phyloP scores from a whole-genome alignment of 345 rosid genomes.

The Eucalyptus sp. region DNA sequence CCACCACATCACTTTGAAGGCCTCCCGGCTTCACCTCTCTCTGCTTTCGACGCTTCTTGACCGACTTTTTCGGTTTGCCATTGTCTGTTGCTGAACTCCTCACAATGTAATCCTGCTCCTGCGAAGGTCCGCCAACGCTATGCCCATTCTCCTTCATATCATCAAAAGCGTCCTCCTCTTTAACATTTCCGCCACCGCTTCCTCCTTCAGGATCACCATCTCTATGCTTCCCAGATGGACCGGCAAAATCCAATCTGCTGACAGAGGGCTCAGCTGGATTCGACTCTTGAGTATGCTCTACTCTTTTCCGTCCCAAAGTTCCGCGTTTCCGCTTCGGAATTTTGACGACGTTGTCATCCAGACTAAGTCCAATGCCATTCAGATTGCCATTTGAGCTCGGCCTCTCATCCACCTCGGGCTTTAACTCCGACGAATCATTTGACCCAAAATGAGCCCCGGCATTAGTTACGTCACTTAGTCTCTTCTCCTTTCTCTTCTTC shows the following conservation, averaged over 20 bases:
- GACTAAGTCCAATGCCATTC: slow-evolving; percentile 29
- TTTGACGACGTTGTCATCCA: slow-evolving; percentile 32
- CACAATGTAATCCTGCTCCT: slow-evolving; percentile 20
- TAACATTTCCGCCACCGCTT: slow-evolving; percentile 16
- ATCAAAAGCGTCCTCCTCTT: slow-evolving; percentile 17
- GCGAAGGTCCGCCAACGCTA: slow-evolving; percentile 1
- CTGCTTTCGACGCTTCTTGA: slow-evolving; percentile 43
- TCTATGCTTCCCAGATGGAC: slow-evolving; percentile 15
- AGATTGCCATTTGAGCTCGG: slow-evolving; percentile 20
- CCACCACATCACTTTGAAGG: slow-evolving; percentile 16
- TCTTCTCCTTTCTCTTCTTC: slow-evolving; percentile 24
- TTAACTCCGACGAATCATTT: slow-evolving; percentile 20
- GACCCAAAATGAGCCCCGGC: slow-evolving; percentile 14
- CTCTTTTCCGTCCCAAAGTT: slow-evolving; percentile 62
- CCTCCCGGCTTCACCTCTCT: slow-evolving; percentile 15
- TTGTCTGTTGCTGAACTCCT: slow-evolving; percentile 19
- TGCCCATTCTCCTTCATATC: slow-evolving; percentile 19
- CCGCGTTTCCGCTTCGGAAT: slow-evolving; percentile 87
- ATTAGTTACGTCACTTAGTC: slow-evolving; percentile 36
- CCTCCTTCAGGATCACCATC: slow-evolving; percentile 20
- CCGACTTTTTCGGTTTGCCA: slow-evolving; percentile 12
- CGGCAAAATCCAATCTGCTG: slow-evolving; percentile 17
- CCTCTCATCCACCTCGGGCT: slow-evolving; percentile 22
- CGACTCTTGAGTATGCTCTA: slow-evolving; percentile 25
- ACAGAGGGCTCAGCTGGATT: slow-evolving; percentile 21